phyloP scores from a whole-genome alignment of 441 rosid genomes.

The Adansonia grandidieri region DNA sequence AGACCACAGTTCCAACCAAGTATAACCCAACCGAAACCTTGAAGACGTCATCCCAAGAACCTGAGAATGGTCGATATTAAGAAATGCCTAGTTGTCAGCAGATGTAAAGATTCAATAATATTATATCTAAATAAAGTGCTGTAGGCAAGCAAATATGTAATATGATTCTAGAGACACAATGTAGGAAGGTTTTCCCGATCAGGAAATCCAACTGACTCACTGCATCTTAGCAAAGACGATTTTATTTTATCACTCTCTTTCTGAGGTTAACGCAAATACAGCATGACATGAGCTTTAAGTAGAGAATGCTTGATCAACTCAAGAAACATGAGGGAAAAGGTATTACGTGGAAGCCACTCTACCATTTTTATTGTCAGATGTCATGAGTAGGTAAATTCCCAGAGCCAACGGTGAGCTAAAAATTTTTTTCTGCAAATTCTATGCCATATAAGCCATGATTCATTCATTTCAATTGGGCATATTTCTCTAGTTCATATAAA shows the following conservation, averaged over 20 bases:
- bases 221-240: neutral
- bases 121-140: neutral
- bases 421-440: neutral
- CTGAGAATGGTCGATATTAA: conserved; percentile 38
- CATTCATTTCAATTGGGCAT: neutral
- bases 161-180: neutral
- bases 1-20: conserved; percentile 77
- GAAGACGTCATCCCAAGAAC: conserved; percentile 93
- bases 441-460: neutral
- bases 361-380: neutral
- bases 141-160: neutral
- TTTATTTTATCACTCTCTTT: neutral
- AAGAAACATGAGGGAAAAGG: neutral
- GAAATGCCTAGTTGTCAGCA: neutral
- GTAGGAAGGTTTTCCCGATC: neutral
- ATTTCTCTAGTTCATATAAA: neutral
- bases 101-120: neutral
- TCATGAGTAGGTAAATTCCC: neutral
- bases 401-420: neutral
- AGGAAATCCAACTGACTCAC: neutral
- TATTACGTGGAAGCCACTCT: neutral
- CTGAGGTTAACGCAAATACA: neutral
- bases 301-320: conserved; percentile 1
- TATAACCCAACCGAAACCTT: conserved; percentile 85
- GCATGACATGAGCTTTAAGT: neutral